A percentile compares a stretch with the other conserved stretches of the same genome.
Evolutionary conservation across 768 basidiomycete genomes (phyloP).

Genomic region (Leccinum pellstonianum): DNA sequence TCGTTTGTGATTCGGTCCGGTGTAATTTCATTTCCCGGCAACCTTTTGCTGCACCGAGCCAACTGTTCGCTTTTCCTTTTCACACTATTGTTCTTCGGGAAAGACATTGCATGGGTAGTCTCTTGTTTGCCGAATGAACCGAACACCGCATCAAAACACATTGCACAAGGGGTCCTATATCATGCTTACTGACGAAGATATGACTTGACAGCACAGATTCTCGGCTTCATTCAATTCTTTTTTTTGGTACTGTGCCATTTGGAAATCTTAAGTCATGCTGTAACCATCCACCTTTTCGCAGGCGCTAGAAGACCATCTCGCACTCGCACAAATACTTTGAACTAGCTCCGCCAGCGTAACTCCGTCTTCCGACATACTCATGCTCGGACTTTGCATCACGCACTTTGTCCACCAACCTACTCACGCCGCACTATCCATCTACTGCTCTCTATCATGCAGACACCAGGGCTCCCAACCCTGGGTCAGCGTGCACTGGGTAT

Average conservation of each 20-base stretch:
- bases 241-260: not conserved
- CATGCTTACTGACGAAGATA: not conserved
- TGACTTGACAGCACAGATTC: not conserved
- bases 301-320: not conserved
- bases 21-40: not conserved
- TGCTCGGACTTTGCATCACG: not conserved
- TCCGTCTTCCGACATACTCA: not conserved
- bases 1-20: not conserved
- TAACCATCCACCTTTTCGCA: not conserved
- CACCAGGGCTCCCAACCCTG: too few species aligned
- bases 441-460: too few species aligned
- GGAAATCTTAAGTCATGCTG: too few species aligned
- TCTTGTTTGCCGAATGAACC: not conserved
- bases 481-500: too few species aligned
- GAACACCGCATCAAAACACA: not conserved
- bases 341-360: not conserved
- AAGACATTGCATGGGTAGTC: not conserved
- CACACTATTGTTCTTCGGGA: not conserved
- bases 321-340: not conserved
- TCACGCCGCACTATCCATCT: too few species aligned
- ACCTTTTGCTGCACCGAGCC: not conserved
- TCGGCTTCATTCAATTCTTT: not conserved
- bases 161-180: not conserved
- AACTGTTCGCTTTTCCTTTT: not conserved
- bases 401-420: not conserved